Evolutionary conservation across 2,329 filamentous ascomycete genomes (phyloP).

Genomic region (Akanthomyces muscarius): DNA sequence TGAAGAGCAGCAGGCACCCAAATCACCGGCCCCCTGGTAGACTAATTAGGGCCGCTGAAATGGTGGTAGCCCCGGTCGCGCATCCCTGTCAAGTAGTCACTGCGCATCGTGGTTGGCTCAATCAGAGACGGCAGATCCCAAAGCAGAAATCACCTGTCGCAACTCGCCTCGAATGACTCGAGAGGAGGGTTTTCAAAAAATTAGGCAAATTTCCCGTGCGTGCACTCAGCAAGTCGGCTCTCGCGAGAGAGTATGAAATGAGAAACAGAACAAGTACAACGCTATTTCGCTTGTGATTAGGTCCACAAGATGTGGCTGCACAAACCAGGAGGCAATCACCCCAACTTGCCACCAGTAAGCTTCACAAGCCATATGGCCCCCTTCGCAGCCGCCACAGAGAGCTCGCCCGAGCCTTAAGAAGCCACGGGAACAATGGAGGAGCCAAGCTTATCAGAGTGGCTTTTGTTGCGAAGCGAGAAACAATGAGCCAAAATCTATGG

Average conservation of each 20-base stretch:
- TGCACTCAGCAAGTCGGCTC: neutral
- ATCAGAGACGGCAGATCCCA: neutral
- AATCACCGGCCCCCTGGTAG: slow-evolving; percentile 11
- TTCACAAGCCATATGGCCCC: neutral
- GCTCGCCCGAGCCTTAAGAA: neutral
- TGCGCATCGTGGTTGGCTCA: slow-evolving; percentile 14
- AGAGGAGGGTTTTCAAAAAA: no score
- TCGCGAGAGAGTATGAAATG: neutral
- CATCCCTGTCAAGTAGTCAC: slow-evolving; percentile 10
- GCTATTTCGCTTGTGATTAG: neutral
- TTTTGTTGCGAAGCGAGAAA: neutral
- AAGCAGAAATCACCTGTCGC: slow-evolving; percentile 13
- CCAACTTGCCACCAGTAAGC: neutral
- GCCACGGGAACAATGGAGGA: neutral
- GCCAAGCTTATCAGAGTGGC: neutral
- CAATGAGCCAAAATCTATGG: neutral
- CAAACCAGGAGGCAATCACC: neutral
- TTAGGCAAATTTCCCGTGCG: neutral
- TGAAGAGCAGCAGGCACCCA: neutral
- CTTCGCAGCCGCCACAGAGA: neutral
- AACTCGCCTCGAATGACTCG: neutral
- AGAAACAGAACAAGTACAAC: neutral
- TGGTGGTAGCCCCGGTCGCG: neutral
- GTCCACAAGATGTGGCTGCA: neutral
- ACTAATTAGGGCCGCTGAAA: neutral